phyloP scores from a whole-genome alignment of 2,329 filamentous ascomycete genomes.

The Fusarium sambucinum region DNA sequence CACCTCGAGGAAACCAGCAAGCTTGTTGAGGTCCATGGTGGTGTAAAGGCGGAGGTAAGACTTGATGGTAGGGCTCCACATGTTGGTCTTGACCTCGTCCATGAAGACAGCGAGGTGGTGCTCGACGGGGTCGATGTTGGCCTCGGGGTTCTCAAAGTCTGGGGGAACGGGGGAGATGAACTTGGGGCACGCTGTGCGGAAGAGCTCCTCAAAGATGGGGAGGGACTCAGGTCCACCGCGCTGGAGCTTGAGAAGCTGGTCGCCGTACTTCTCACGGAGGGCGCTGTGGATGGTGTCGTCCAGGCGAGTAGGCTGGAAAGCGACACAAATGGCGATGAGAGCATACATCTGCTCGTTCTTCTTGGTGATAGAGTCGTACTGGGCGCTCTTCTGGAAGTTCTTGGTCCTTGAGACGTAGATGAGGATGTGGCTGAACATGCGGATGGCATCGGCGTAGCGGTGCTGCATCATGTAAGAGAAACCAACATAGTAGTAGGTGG shows the following conservation, averaged over 20 bases:
- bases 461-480: conserved; percentile 99
- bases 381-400: conserved; percentile 99
- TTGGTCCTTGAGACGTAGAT: conserved; percentile 99
- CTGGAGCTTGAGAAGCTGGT: conserved; percentile 97
- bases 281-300: conserved; percentile 99
- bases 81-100: conserved; percentile 99
- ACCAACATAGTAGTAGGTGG: conserved; percentile 99
- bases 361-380: conserved; percentile 99
- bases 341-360: conserved; percentile 99
- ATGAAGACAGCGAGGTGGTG: conserved; percentile 98
- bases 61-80: conserved; percentile 97
- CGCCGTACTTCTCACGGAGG: conserved; percentile 98
- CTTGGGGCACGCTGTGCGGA: conserved; percentile 97
- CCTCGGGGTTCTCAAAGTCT: conserved; percentile 95
- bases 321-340: conserved; percentile 97
- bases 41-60: conserved; percentile 99
- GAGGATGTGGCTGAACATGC: conserved; percentile 99
- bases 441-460: conserved; percentile 98
- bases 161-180: conserved; percentile 98
- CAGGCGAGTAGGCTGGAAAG: conserved; percentile 95
- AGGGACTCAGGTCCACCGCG: conserved; percentile 95
- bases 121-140: conserved; percentile 97
- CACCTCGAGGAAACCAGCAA: conserved; percentile 96
- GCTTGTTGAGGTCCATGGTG: conserved; percentile 98
- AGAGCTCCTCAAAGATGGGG: conserved; percentile 97